Conservation (phyloP, 768 basidiomycete genomes). For the Cantharellus cinnabarinus region DNA sequence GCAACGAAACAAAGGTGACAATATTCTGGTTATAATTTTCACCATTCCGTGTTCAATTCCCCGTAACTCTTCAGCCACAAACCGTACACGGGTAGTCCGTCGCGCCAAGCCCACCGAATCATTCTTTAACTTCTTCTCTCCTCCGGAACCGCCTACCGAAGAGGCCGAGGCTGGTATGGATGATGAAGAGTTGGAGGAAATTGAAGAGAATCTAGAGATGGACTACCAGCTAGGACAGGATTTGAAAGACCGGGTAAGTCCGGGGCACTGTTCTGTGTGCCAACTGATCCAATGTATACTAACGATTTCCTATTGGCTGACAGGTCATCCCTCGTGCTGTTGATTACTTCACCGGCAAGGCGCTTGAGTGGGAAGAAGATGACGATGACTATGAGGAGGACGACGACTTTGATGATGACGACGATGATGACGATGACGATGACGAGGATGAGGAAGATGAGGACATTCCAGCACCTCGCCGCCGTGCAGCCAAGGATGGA, state of each 20-base stretch:
- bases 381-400: conserved; percentile 25
- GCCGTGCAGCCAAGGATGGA: conserved; percentile 20
- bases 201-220: conserved; percentile 84
- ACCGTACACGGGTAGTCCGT: conserved; percentile 27
- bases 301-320: neutral
- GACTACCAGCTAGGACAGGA: conserved; percentile 99
- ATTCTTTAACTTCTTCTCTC: conserved; percentile 97
- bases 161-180: conserved; percentile 59
- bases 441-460: conserved; percentile 55
- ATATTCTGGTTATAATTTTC: neutral
- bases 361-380: conserved; percentile 49
- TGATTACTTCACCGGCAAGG: conserved; percentile 96
- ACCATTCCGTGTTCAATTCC: neutral
- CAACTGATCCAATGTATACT: neutral
- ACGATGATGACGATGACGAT: conserved; percentile 7
- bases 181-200: conserved; percentile 69
- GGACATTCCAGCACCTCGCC: conserved; percentile 38
- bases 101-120: conserved; percentile 84
- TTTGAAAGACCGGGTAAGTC: conserved; percentile 72
- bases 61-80: conserved; percentile 15
- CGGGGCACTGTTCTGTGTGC: neutral
- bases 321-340: conserved; percentile 88
- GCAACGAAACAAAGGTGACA: conserved; percentile 92
- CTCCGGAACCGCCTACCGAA: conserved; percentile 51
- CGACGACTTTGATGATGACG: conserved; percentile 15